These are phyloP conservation scores for Coprinellus micaceus DNA, from an alignment of 768 basidiomycete genomes.

Conservation along the genomic window DNA sequence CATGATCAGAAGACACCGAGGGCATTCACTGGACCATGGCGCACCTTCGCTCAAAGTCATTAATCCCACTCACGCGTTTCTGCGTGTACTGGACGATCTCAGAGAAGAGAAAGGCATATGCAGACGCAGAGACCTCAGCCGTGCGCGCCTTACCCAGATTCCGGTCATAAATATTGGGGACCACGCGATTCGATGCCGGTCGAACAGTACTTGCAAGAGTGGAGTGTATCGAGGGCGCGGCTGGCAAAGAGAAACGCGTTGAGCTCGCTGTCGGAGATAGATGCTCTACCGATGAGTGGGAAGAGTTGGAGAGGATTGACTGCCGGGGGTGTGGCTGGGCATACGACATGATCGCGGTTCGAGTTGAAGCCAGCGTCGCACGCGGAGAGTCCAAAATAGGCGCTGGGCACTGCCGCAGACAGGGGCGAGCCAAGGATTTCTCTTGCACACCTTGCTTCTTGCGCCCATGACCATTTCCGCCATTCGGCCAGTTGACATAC, in stretches of 20 bases:
- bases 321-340: conserved; percentile 64
- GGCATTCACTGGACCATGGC: conserved; percentile 17
- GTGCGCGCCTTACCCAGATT: conserved; percentile 83
- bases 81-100: conserved; percentile 96
- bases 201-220: conserved; percentile 33
- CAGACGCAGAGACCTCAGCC: conserved; percentile 77
- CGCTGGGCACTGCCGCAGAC: neutral
- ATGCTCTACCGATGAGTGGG: conserved; percentile 49
- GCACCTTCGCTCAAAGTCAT: conserved; percentile 90
- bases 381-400: conserved; percentile 3
- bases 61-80: conserved; percentile 89
- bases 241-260: conserved; percentile 67
- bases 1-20: conserved; percentile 5
- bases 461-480: conserved; percentile 35
- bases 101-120: conserved; percentile 88
- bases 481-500: conserved; percentile 53
- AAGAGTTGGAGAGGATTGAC: conserved; percentile 62
- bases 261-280: conserved; percentile 57
- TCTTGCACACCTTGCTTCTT: conserved; percentile 8
- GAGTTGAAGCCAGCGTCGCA: neutral
- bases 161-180: conserved; percentile 80
- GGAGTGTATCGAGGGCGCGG: conserved; percentile 47
- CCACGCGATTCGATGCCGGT: conserved; percentile 41
- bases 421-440: conserved; percentile 1
- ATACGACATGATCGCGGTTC: conserved; percentile 44